Evolutionary conservation across 176 grass and related monocot genomes (phyloP).

Genomic region (Alloteropsis semialata): DNA sequence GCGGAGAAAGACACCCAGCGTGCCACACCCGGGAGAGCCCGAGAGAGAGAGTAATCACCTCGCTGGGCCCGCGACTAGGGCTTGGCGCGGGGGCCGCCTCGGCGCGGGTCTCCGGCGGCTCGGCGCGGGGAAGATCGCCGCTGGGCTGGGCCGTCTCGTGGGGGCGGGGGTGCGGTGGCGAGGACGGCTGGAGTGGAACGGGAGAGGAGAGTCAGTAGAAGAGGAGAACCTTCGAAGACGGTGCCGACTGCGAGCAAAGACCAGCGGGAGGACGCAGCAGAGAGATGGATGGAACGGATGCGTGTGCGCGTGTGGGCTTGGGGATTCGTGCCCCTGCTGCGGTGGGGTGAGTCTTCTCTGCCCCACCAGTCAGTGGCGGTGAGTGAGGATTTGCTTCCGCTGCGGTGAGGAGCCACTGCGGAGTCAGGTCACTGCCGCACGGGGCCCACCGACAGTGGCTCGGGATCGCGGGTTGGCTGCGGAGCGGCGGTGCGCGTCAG

Average conservation of each 20-base stretch:
- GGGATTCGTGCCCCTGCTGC: background rate
- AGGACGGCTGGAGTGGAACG: background rate
- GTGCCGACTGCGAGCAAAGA: background rate
- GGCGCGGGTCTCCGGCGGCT: background rate
- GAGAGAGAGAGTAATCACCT: conserved; percentile 34
- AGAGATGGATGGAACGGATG: conserved; percentile 19
- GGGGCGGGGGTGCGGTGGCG: background rate
- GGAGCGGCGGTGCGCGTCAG: background rate
- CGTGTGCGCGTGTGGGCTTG: conserved; percentile 1
- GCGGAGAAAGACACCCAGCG: background rate
- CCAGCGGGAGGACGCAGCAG: background rate
- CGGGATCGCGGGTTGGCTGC: background rate
- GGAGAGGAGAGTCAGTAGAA: background rate
- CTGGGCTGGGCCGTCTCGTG: background rate
- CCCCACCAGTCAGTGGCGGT: too few species aligned
- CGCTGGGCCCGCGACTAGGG: background rate
- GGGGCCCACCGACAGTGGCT: background rate
- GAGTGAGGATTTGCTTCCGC: conserved; percentile 11
- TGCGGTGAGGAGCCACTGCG: too few species aligned
- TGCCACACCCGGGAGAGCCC: background rate
- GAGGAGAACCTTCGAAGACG: conserved; percentile 39
- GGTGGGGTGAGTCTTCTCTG: too few species aligned
- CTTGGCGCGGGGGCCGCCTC: background rate
- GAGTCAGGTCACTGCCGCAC: background rate
- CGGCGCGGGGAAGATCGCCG: background rate